Conservation (phyloP, 2,329 filamentous ascomycete species). For the Neocatenulostroma microsporum region DNA sequence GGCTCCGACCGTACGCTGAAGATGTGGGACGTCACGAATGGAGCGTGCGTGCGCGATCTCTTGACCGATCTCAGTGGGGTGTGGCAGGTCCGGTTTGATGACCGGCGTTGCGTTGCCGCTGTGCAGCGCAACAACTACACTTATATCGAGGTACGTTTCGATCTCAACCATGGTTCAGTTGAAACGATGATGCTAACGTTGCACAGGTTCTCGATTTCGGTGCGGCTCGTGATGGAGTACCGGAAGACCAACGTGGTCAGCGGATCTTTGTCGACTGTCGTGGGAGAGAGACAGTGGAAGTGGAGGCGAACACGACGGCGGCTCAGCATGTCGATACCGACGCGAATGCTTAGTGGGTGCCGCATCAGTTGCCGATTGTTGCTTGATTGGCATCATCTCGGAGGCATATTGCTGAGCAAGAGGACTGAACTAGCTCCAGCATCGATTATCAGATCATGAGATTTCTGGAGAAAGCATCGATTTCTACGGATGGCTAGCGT, state of each 20-base stretch:
- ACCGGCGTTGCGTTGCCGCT: slow-evolving; percentile 87
- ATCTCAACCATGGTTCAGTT: neutral
- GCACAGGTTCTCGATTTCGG: slow-evolving; percentile 94
- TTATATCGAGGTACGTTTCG: slow-evolving; percentile 76
- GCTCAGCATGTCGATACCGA: slow-evolving; percentile 1
- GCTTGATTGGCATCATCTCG: too few relatives aligned
- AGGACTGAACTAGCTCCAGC: too few relatives aligned
- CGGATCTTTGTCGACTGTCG: slow-evolving; percentile 54
- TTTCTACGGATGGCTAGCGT: too few relatives aligned
- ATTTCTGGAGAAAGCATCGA: too few relatives aligned
- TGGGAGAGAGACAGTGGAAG: slow-evolving; percentile 28
- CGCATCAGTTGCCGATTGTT: too few relatives aligned
- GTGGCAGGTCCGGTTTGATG: slow-evolving; percentile 98
- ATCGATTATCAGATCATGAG: too few relatives aligned
- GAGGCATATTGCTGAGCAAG: too few relatives aligned
- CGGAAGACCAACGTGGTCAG: slow-evolving; percentile 66
- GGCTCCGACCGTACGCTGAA: slow-evolving; percentile 93
- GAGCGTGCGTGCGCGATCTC: slow-evolving; percentile 86
- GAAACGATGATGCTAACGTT: slow-evolving; percentile 26
- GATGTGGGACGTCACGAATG: slow-evolving; percentile 95
- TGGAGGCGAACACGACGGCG: too few relatives aligned
- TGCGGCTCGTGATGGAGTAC: slow-evolving; percentile 78
- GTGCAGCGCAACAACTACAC: slow-evolving; percentile 89
- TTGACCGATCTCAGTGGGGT: slow-evolving; percentile 92
- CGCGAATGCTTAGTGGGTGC: neutral